Evolutionary conservation across 768 basidiomycete genomes (phyloP).

Genomic region (Auricularia heimuer): DNA sequence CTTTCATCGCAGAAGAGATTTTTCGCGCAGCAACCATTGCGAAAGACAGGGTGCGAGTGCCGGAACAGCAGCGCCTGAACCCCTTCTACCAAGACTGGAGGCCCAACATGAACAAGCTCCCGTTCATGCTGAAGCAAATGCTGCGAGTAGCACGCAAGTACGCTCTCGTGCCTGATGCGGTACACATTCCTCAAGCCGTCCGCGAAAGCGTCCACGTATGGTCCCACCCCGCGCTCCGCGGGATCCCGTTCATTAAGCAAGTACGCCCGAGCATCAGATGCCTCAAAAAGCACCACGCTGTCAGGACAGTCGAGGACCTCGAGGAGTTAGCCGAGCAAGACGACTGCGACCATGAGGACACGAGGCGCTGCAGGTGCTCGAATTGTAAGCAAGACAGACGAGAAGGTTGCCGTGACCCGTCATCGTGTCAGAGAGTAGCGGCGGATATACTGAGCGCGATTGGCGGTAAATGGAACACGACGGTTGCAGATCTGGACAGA

Average conservation of each 20-base stretch:
- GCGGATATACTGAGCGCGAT: background rate
- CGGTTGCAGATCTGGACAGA: too few relatives aligned
- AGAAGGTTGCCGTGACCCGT: background rate
- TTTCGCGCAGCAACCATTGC: background rate
- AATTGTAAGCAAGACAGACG: background rate
- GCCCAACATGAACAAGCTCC: background rate
- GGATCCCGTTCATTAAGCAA: too few relatives aligned
- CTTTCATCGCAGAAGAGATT: slow-evolving; percentile 6
- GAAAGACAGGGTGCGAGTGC: background rate
- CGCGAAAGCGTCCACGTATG: background rate
- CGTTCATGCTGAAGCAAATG: background rate
- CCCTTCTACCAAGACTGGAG: background rate
- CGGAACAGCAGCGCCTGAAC: background rate
- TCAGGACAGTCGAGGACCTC: background rate
- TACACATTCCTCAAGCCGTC: background rate
- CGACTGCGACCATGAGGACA: background rate
- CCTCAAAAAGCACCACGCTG: background rate
- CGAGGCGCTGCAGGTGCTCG: background rate
- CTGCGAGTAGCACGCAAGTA: background rate
- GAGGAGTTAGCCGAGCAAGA: background rate
- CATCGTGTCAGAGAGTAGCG: background rate
- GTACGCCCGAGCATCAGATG: background rate
- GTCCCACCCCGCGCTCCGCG: background rate
- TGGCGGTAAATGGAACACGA: background rate
- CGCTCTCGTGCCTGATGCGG: background rate